phyloP scores from a whole-genome alignment of 2,329 filamentous ascomycete genomes.

The Zymoseptoria brevis region DNA sequence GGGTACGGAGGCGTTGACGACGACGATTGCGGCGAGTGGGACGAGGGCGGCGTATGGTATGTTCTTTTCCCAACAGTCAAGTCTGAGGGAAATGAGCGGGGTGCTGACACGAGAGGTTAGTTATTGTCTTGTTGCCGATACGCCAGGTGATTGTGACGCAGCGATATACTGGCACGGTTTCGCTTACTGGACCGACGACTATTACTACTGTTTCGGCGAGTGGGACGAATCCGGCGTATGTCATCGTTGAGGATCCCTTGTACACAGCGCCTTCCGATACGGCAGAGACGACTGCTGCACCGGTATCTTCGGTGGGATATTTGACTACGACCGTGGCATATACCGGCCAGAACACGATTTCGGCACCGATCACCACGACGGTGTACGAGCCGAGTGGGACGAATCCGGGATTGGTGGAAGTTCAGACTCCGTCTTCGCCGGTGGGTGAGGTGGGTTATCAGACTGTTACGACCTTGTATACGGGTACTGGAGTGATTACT shows the following conservation, averaged over 20 bases:
- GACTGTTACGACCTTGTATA: conserved; percentile 3
- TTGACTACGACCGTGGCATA: conserved; percentile 4
- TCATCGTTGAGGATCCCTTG: neutral
- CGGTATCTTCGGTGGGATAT: neutral
- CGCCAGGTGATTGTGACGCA: neutral
- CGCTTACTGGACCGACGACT: conserved; percentile 1
- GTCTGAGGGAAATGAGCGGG: no score
- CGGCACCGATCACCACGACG: conserved; percentile 2
- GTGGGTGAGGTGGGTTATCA: neutral
- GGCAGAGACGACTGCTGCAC: neutral
- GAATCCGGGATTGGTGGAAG: conserved; percentile 1
- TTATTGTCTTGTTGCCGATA: neutral
- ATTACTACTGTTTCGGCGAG: conserved; percentile 1
- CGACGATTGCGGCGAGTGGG: neutral
- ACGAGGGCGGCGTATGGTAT: neutral
- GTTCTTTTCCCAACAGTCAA: no score
- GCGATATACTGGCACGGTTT: neutral
- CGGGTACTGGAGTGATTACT: conserved; percentile 1
- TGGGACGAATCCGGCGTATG: neutral
- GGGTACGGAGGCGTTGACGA: neutral
- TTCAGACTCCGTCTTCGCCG: conserved; percentile 3
- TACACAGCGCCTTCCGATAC: neutral
- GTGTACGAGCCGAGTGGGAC: conserved; percentile 4
- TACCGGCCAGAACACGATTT: conserved; percentile 1
- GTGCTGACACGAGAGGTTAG: no score